Base-by-base conservation (phyloP, 2,329 filamentous ascomycete species). In the Colletotrichum chrysophilum region DNA sequence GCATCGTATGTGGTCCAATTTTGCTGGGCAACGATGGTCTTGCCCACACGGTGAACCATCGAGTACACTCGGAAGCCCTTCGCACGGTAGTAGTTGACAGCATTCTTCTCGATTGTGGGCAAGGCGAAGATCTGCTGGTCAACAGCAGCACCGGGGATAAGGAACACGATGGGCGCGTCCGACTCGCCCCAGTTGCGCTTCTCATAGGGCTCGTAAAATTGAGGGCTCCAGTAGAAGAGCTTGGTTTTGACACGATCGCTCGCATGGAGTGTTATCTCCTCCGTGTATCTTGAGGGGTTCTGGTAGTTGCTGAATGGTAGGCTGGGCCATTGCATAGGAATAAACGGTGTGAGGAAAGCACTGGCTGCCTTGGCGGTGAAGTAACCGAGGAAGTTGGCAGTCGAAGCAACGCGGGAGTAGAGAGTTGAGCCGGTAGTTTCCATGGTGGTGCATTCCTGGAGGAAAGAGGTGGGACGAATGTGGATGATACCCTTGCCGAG, bases 91-190 rank as follows among this genome's bases (percentile, higher is more conserved):
- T 92, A 93, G 79, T 93, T 91, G 76, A 93, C 87, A 1, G 91
- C 87, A 79, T 93, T 93, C 76, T 88, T 88, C 18, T 87, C 86
- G 64, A 93, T 92, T 4, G 91, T 93, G 1, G 91, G 91, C 36
- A 92, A 85, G 0, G 91, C 88, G 76, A 87, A 93, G 66, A 93
- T 92, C 77, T 91, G 88, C 78, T 93, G 90, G 80, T 93, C 90
- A 1, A 93, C 91, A 1, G 89, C 86, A 0, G 91, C 91, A 16
- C 92, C 92, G 1, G 91, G 91, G 56, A 93, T 86, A 85, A 93
- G 88, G 75, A 93, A 87, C 5, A 93, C 82, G 75, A 90, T 89
- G 78, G 86, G 86, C 8, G 85, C 82, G 13, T 84, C 58, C 18
- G 80, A 77, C 6, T 72, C 76, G 62, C 13, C 43, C 66, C 58